Evolutionary conservation across 345 rosid species (phyloP).

Genomic region (Sisymbrium irio): DNA sequence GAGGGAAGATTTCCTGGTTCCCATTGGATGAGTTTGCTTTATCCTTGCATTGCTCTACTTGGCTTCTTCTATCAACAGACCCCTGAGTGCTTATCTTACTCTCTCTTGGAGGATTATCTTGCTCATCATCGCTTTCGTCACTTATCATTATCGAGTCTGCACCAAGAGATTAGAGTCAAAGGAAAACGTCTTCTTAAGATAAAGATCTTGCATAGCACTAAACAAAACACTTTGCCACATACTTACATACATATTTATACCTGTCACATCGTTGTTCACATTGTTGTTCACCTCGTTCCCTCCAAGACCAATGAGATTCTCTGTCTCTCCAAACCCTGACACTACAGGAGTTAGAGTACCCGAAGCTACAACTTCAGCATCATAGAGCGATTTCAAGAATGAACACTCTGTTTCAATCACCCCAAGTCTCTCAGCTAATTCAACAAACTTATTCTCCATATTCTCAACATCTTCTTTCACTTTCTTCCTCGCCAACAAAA

Average conservation of each 20-base stretch:
- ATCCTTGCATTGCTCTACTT: constrained; percentile 2
- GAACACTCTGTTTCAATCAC: neutral
- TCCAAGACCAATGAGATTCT: neutral
- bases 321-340: neutral
- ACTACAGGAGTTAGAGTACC: neutral
- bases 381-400: constrained; percentile 4
- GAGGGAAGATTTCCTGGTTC: neutral
- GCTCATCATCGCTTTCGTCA: constrained; percentile 5
- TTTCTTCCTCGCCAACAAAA: neutral
- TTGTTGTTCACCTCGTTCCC: neutral
- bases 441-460: neutral
- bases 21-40: neutral
- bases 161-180: neutral
- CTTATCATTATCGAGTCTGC: neutral
- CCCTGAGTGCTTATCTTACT: neutral
- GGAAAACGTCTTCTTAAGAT: neutral
- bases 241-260: neutral
- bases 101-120: neutral
- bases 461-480: neutral
- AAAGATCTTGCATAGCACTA: neutral
- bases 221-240: neutral
- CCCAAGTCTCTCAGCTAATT: neutral
- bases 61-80: neutral
- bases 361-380: neutral
- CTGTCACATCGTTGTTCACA: neutral